phyloP scores from a whole-genome alignment of 345 rosid species.

The Mercurialis annua region DNA sequence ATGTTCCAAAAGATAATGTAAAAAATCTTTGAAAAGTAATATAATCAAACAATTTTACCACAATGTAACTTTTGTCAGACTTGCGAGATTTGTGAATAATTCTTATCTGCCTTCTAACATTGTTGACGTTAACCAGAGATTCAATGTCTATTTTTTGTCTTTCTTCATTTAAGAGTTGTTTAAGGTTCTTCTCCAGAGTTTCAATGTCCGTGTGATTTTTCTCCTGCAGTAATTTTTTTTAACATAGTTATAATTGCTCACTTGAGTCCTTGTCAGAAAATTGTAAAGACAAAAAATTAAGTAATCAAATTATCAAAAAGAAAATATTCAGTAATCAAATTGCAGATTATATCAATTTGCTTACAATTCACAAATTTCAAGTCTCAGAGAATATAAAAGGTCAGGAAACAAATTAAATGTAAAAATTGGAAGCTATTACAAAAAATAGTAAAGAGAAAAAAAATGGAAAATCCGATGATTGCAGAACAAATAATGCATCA shows the following conservation, averaged over 20 bases:
- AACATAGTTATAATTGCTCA: neutral
- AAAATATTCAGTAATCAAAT: neutral
- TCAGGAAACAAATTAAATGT: too few relatives aligned
- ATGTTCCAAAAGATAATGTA: too few relatives aligned
- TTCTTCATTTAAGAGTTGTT: constrained; percentile 22
- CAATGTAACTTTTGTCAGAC: constrained; percentile 23
- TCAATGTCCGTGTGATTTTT: neutral
- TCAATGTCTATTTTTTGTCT: constrained; percentile 24
- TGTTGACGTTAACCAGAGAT: constrained; percentile 28
- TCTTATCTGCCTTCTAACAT: constrained; percentile 12
- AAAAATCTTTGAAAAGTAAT: too few relatives aligned
- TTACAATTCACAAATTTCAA: too few relatives aligned
- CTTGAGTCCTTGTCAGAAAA: neutral
- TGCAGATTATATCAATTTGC: neutral
- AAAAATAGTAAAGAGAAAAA: too few relatives aligned
- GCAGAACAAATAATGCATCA: too few relatives aligned
- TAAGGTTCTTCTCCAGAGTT: constrained; percentile 20
- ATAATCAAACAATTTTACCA: constrained; percentile 18
- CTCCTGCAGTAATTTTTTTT: constrained; percentile 2
- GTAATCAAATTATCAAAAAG: neutral
- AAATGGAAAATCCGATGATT: too few relatives aligned
- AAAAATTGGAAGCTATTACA: too few relatives aligned
- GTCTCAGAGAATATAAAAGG: too few relatives aligned
- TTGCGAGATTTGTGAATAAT: constrained; percentile 11
- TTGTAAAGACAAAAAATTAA: neutral